These are phyloP conservation scores for Kalmusia sp. DNA, from an alignment of 2,329 filamentous ascomycete species.

Conservation along the genomic window DNA sequence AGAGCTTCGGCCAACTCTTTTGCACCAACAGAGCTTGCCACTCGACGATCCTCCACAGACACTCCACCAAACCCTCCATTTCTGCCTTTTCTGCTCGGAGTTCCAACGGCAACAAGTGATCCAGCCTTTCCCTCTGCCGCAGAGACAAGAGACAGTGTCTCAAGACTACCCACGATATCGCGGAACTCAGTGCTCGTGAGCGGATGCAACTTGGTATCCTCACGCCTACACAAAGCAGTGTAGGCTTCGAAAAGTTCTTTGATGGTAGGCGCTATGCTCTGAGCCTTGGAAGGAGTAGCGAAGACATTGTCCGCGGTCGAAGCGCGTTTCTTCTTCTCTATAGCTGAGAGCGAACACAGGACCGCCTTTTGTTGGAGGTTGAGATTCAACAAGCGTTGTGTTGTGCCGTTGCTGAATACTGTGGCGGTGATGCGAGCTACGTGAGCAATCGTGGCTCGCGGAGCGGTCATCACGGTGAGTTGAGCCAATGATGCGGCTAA, in stretches of 20 bases:
- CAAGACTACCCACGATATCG: slow-evolving; percentile 87
- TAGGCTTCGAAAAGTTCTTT: slow-evolving; percentile 88
- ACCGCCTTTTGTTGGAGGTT: slow-evolving; percentile 98
- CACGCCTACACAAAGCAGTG: slow-evolving; percentile 78
- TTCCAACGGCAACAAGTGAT: slow-evolving; percentile 68
- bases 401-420: slow-evolving; percentile 87
- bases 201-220: slow-evolving; percentile 88
- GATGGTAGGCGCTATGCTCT: slow-evolving; percentile 74
- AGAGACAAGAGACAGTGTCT: slow-evolving; percentile 83
- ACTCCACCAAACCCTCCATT: slow-evolving; percentile 54
- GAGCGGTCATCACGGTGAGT: slow-evolving; percentile 79
- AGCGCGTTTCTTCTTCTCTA: slow-evolving; percentile 77
- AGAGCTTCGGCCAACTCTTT: slow-evolving; percentile 78
- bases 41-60: slow-evolving; percentile 74
- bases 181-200: slow-evolving; percentile 92
- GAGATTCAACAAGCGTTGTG: slow-evolving; percentile 81
- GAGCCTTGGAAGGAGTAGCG: slow-evolving; percentile 52
- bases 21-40: slow-evolving; percentile 81
- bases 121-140: slow-evolving; percentile 74
- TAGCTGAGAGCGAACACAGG: slow-evolving; percentile 83
- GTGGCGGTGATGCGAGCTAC: slow-evolving; percentile 90
- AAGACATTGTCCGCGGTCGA: slow-evolving; percentile 36
- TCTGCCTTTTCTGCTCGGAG: slow-evolving; percentile 74
- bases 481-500: slow-evolving; percentile 58
- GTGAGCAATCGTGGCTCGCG: slow-evolving; percentile 86